Base-by-base conservation (phyloP, 2,329 filamentous ascomycete species). In the Xylariales sp. region DNA sequence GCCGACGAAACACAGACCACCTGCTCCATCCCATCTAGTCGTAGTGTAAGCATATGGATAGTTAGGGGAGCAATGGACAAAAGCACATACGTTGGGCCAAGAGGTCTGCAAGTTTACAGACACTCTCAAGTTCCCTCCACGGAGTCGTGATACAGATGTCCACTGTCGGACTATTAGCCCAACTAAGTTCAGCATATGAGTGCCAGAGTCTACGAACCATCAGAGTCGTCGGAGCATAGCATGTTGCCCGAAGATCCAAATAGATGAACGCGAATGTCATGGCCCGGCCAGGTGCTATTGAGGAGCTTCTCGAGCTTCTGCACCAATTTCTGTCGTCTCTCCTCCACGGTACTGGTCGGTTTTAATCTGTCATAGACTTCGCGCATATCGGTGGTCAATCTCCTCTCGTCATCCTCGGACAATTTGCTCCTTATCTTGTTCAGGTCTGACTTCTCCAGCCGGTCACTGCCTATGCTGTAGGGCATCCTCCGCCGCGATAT, bases 231-330 rank as follows among this genome's bases (percentile, higher is more conserved):
- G 24, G 91, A 95, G 64, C 89, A 96, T 43, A 98, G 71, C 61
- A 93, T 70, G 63, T 98, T 98, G 35, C 93, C 93, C 4, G 93
- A 97, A 4, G 93, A 97, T n/a, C 93, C 93, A 74, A 98, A 98
- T 12, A 97, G 80, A 61, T 93, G 84, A 25, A 96, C 93, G 51
- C 79, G 82, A 57, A 96, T 96, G 46, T 94, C 78, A 55, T 88
- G 84, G 1, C 86, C 88, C 1, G 93, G 93, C 88, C 91, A 98
- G 59, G 94, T 82, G 6, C 86, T 78, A 56, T 94, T 93, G 60
- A 98, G 81, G 29, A 97, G 79, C 51, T 77, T 83, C 64, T 95
- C 86, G 55, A 98, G 68, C 67, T 97, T 98, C 51, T 74, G 70
- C n/a, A 96, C 81, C 53, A 98, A 78, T 55, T 78, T 80, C 49